Base-by-base conservation (phyloP, 164 flowering plant genomes). In the Litsea cubeba region DNA sequence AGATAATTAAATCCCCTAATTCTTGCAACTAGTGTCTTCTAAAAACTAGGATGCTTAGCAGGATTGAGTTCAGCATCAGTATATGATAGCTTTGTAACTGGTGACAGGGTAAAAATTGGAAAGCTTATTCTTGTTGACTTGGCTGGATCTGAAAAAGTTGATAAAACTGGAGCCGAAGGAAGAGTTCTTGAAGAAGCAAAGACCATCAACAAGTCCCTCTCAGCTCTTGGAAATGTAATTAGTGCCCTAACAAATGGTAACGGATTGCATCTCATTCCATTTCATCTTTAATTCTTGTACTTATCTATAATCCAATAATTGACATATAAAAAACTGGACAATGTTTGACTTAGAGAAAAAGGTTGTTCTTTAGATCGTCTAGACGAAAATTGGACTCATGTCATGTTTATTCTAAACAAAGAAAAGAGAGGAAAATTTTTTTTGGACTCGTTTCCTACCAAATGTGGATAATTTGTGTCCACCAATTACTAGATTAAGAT, bases 101-200 rank as follows among this genome's bases (percentile, higher is more conserved):
- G 72, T 23, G 57, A 65, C 83, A 90, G 95, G 80, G 69, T 72
- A 28, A 89, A 79, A 81, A 73, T 79, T 69, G 98, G 96, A 74
- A 94, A 92, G 79, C 70, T 94, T 40, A 60, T 91, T 76, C 89
- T 94, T 30, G 93, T 92, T 49, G 98, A 94, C 83, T 84, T 94
- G 82, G 98, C 97, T 23, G 98, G 98, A 22, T 92, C 96, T 25
- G 98, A 92, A 82, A 94, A 94, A 79, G 92, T 84, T 3, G 97
- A 92, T 79, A 94, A 88, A 83, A 91, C 92, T 26, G 91, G 96
- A 62, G 98, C 96, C 73, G 98, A 94, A 82, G 97, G 98, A 24
- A 91, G 81, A 84, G 84, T 91, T 75, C 90, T 94, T 65, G 94
- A 91, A 83, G 98, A 94, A 86, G 98, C 97, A 30, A 94, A 94